These are phyloP conservation scores for Dissophora globulifera DNA, from an alignment of 192 early-diverging fungal species.

Conservation along the genomic window DNA sequence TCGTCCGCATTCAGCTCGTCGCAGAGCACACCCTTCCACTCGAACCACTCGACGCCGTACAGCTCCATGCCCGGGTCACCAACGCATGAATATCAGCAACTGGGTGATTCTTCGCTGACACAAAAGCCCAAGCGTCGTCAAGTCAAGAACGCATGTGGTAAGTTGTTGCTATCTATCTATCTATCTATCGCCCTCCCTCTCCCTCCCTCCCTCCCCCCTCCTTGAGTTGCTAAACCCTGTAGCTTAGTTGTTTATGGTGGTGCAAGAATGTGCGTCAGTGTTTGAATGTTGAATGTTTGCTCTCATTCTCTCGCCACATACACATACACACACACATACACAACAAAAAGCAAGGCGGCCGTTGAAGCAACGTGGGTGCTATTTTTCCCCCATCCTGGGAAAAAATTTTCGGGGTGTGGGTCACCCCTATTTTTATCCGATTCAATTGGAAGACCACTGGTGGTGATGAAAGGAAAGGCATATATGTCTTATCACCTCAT, in stretches of 20 bases:
- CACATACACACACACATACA: too few species aligned
- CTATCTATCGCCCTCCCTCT: too few species aligned
- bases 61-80: conserved; percentile 52
- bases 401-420: conserved; percentile 3
- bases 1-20: conserved; percentile 43
- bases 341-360: not conserved
- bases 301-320: conserved; percentile 1
- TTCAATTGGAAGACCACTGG: too few species aligned
- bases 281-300: conserved; percentile 6
- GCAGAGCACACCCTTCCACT: conserved; percentile 45
- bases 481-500: not conserved
- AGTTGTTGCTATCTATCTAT: conserved; percentile 14
- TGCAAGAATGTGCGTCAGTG: not conserved
- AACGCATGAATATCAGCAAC: conserved; percentile 32
- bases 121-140: conserved; percentile 74
- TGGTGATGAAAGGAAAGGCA: not conserved
- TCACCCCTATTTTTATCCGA: too few species aligned
- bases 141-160: conserved; percentile 93
- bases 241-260: too few species aligned
- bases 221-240: too few species aligned
- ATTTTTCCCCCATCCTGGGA: conserved; percentile 1
- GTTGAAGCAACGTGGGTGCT: conserved; percentile 12
- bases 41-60: conserved; percentile 52
- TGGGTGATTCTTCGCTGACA: conserved; percentile 7
- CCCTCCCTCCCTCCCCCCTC: not conserved